Evolutionary conservation across 768 basidiomycete genomes (phyloP).

Genomic region (Mrakia frigida): DNA sequence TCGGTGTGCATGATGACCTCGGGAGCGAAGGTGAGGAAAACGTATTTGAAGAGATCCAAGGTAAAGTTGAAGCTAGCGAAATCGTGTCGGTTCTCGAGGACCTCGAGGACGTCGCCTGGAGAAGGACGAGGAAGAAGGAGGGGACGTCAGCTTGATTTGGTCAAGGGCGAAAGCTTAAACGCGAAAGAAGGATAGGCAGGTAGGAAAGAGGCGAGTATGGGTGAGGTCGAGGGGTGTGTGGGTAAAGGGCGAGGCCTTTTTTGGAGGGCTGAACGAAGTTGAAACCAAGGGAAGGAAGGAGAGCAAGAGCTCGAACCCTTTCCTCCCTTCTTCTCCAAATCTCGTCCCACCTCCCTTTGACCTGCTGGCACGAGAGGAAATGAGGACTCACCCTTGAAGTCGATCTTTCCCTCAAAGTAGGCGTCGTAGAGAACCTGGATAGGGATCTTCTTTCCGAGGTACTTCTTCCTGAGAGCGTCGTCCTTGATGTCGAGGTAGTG

Average conservation of each 20-base stretch:
- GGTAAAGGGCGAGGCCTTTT: no score
- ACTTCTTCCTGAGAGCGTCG: conserved; percentile 67
- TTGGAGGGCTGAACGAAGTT: no score
- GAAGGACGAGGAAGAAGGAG: background rate
- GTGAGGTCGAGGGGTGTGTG: no score
- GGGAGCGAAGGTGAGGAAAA: conserved; percentile 79
- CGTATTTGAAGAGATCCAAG: conserved; percentile 84
- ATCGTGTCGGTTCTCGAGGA: conserved; percentile 90
- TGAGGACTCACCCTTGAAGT: conserved; percentile 71
- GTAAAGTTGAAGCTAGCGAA: conserved; percentile 93
- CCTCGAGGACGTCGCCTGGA: conserved; percentile 83
- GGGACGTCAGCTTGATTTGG: background rate
- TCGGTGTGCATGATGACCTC: conserved; percentile 85
- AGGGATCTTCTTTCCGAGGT: conserved; percentile 85
- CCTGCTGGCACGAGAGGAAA: conserved; percentile 18
- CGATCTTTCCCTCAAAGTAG: conserved; percentile 92
- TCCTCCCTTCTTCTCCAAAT: background rate
- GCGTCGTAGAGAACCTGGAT: conserved; percentile 98
- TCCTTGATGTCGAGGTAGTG: conserved; percentile 90
- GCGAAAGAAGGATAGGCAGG: no score
- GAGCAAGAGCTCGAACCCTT: background rate
- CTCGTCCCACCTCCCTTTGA: background rate
- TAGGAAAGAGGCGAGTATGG: no score
- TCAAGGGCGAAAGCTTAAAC: background rate
- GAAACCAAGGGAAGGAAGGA: background rate